A percentile compares a stretch with the other conserved stretches of the same genome.
Conservation (phyloP, 2,329 filamentous ascomycete genomes). For the Claviceps africana region DNA sequence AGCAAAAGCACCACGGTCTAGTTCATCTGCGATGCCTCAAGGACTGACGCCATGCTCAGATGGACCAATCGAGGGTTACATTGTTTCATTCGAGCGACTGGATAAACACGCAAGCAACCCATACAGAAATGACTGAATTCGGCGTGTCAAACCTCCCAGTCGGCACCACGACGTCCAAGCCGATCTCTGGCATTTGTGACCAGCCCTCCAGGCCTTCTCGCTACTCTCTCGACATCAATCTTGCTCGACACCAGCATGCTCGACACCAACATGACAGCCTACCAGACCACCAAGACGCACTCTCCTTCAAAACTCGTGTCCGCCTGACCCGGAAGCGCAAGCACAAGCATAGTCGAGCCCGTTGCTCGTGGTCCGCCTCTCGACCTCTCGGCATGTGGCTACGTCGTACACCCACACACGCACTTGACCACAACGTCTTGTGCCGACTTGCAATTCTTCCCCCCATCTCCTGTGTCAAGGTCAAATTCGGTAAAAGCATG, state of each 20-base stretch:
- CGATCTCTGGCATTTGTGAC: neutral
- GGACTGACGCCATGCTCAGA: neutral
- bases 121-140: neutral
- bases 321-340: neutral
- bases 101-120: neutral
- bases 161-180: neutral
- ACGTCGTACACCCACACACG: neutral
- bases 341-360: neutral
- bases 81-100: neutral
- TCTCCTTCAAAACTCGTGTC: neutral
- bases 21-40: neutral
- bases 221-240: too few relatives aligned
- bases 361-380: neutral
- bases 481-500: conserved; percentile 14
- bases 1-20: neutral
- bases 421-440: neutral
- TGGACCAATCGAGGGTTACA: neutral
- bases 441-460: neutral
- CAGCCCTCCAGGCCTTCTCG: too few relatives aligned
- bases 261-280: neutral
- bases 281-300: neutral
- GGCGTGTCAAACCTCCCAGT: neutral
- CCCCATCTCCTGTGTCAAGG: conserved; percentile 1
- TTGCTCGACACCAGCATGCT: too few relatives aligned
- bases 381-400: conserved; percentile 1